Conservation (phyloP, 768 basidiomycete genomes). For the Pisolithus marmoratus region DNA sequence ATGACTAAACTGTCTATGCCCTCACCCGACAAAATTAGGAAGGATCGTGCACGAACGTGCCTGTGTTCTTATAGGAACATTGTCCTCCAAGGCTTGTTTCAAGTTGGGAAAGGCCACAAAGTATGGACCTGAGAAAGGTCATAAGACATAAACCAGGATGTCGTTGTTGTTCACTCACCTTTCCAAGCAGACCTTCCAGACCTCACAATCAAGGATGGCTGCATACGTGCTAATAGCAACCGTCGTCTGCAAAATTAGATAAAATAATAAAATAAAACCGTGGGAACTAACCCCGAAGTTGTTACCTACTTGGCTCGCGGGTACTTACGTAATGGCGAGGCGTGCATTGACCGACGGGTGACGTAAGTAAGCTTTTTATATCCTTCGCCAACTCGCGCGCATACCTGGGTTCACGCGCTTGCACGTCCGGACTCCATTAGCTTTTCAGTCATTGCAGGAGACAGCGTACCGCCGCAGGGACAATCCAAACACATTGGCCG, state of each 20-base stretch:
- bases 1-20: neutral
- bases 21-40: slow-evolving; percentile 93
- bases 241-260: too few species aligned
- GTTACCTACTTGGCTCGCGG: too few species aligned
- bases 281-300: too few species aligned
- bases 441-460: neutral
- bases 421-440: neutral
- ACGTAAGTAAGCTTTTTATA: neutral
- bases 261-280: too few species aligned
- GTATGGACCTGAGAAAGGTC: slow-evolving; percentile 64
- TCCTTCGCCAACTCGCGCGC: neutral
- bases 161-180: slow-evolving; percentile 35
- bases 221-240: slow-evolving; percentile 37
- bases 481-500: neutral
- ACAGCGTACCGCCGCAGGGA: neutral
- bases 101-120: slow-evolving; percentile 92
- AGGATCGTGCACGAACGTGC: slow-evolving; percentile 89
- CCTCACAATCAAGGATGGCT: slow-evolving; percentile 51
- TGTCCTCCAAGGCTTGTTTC: slow-evolving; percentile 70
- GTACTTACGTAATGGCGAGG: too few species aligned
- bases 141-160: too few species aligned
- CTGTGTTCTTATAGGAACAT: slow-evolving; percentile 83
- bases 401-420: neutral
- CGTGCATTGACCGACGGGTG: neutral
- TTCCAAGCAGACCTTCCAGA: slow-evolving; percentile 84